phyloP scores from a whole-genome alignment of 1,139 yeast species.

The Sugiyamaella pinicola region DNA sequence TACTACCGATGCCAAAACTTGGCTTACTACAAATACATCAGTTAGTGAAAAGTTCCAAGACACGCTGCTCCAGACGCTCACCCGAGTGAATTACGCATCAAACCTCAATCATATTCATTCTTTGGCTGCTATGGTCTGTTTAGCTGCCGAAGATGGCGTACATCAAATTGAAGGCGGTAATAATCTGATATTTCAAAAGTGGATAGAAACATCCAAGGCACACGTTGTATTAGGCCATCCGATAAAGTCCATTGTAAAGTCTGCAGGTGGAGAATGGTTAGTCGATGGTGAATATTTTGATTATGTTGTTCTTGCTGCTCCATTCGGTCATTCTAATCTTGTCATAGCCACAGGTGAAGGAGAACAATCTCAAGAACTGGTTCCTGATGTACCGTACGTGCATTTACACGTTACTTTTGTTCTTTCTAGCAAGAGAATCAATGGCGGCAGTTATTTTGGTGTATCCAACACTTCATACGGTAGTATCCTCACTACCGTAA shows the following conservation, averaged over 20 bases:
- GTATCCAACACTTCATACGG: constrained; percentile 24
- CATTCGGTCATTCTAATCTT: constrained; percentile 41
- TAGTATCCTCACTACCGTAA: constrained; percentile 37
- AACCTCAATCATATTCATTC: constrained; percentile 46
- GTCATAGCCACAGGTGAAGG: constrained; percentile 1
- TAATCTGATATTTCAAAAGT: constrained; percentile 45
- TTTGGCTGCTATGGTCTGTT: constrained; percentile 45
- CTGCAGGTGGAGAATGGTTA: constrained; percentile 28
- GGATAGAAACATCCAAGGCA: constrained; percentile 44
- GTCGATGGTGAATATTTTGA: constrained; percentile 40
- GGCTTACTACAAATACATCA: constrained; percentile 32
- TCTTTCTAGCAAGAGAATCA: constrained; percentile 31
- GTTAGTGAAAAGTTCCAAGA: constrained; percentile 35
- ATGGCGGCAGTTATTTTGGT: constrained; percentile 29
- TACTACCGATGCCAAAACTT: constrained; percentile 33
- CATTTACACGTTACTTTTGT: constrained; percentile 39
- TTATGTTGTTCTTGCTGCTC: constrained; percentile 49
- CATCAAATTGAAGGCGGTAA: constrained; percentile 48
- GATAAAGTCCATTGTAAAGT: constrained; percentile 34
- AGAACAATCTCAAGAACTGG: constrained; percentile 12
- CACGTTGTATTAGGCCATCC: constrained; percentile 34
- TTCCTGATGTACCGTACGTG: constrained; percentile 38
- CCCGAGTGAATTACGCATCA: constrained; percentile 49
- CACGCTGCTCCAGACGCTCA: constrained; percentile 45
- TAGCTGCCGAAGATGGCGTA: constrained; percentile 43